phyloP scores from a whole-genome alignment of 352 stramenopile genomes.

The Phytophthora syringae region DNA sequence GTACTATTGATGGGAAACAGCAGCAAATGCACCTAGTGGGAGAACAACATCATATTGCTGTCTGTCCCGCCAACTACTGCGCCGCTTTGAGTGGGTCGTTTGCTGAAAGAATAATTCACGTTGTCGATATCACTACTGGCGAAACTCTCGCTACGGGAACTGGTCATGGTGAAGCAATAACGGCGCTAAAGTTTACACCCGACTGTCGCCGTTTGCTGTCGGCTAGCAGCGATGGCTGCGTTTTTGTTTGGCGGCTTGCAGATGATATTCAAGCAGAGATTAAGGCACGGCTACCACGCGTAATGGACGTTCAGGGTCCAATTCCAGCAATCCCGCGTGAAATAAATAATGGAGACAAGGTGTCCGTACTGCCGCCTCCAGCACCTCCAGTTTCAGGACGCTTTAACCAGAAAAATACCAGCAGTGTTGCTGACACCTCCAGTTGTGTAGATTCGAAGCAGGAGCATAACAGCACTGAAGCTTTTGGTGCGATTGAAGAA shows the following conservation, averaged over 20 bases:
- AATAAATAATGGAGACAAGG: background rate
- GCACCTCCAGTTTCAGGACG: conserved; percentile 31
- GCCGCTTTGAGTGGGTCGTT: conserved; percentile 84
- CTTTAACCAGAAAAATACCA: background rate
- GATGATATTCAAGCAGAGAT: conserved; percentile 78
- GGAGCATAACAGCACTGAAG: background rate
- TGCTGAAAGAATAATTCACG: conserved; percentile 86
- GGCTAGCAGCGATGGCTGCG: conserved; percentile 81
- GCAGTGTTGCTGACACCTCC: background rate
- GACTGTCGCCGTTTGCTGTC: conserved; percentile 90
- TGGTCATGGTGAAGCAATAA: conserved; percentile 88
- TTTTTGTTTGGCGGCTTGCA: conserved; percentile 89
- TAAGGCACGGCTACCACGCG: conserved; percentile 55
- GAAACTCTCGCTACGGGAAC: conserved; percentile 78
- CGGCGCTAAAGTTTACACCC: conserved; percentile 81
- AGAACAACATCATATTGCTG: conserved; percentile 73
- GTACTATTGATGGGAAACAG: conserved; percentile 63
- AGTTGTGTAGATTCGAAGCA: background rate
- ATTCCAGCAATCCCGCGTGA: conserved; percentile 37
- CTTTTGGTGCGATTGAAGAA: background rate
- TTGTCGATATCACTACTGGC: conserved; percentile 84
- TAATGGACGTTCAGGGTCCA: conserved; percentile 36
- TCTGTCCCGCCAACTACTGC: conserved; percentile 72
- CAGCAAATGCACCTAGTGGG: conserved; percentile 66
- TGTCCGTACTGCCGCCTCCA: conserved; percentile 32